Evolutionary conservation across 345 rosid species (phyloP).

Genomic region (Eucalyptus rudis): DNA sequence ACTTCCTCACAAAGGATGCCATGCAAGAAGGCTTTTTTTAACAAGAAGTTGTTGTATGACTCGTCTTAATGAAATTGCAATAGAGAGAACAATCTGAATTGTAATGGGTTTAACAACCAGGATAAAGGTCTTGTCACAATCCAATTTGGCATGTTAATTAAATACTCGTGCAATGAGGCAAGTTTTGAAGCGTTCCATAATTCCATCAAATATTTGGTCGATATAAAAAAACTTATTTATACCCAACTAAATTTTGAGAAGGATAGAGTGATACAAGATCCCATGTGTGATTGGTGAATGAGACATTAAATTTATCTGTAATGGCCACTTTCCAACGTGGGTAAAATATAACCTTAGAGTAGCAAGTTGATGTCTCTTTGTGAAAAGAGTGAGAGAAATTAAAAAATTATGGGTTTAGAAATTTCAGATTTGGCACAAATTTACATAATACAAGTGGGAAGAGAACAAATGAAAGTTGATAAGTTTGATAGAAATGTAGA

Average conservation of each 20-base stretch:
- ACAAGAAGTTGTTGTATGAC: background rate
- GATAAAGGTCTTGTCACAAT: background rate
- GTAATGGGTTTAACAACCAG: too few relatives aligned
- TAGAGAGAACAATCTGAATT: background rate
- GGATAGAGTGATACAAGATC: too few relatives aligned
- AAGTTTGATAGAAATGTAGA: background rate
- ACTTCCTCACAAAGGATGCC: background rate
- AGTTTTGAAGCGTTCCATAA: background rate
- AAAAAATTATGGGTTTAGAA: too few relatives aligned
- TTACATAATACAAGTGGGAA: background rate
- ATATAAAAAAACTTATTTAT: too few relatives aligned
- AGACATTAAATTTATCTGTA: background rate
- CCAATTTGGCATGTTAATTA: background rate
- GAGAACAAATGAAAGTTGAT: background rate
- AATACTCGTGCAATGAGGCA: background rate
- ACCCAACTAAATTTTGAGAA: too few relatives aligned
- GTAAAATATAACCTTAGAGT: too few relatives aligned
- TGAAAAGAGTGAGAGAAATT: background rate
- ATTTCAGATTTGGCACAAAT: background rate
- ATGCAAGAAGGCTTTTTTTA: too few relatives aligned
- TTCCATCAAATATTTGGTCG: background rate
- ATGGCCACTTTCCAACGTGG: background rate
- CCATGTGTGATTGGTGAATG: background rate
- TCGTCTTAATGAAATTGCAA: background rate
- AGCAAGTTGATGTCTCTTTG: background rate